These are phyloP conservation scores for Verticillium longisporum DNA, from an alignment of 2,329 filamentous ascomycete species.

Conservation along the genomic window DNA sequence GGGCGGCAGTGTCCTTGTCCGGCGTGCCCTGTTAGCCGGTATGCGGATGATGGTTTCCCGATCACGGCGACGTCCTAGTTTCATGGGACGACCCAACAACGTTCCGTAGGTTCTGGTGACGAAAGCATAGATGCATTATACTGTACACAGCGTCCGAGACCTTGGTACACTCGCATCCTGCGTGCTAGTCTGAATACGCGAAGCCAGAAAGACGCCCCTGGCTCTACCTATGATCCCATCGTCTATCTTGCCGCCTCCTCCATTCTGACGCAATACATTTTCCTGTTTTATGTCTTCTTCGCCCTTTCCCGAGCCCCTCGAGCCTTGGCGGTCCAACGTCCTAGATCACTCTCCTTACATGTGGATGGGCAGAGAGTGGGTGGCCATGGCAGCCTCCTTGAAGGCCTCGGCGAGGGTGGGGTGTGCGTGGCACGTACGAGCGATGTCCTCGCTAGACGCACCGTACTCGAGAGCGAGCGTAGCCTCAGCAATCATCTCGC, in stretches of 20 bases:
- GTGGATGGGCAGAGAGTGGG: constrained; percentile 92
- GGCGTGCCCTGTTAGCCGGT: not conserved
- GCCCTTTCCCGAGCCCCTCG: not conserved
- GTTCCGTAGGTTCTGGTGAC: not conserved
- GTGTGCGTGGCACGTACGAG: constrained; percentile 92
- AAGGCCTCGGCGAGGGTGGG: constrained; percentile 95
- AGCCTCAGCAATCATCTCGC: constrained; percentile 99
- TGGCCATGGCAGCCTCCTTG: constrained; percentile 99
- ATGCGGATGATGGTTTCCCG: not conserved
- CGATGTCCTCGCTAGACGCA: constrained; percentile 90
- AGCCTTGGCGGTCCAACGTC: not conserved
- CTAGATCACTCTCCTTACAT: constrained; percentile 51
- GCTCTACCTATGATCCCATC: not conserved
- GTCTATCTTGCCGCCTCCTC: not conserved
- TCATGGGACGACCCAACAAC: not conserved
- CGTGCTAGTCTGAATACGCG: not conserved
- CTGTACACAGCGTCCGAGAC: constrained; percentile 1
- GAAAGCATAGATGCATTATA: not conserved
- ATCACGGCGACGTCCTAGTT: not conserved
- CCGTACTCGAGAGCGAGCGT: constrained; percentile 95
- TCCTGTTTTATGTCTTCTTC: not conserved
- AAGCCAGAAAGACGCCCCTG: not conserved
- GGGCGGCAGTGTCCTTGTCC: not conserved
- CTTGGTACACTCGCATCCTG: not conserved
- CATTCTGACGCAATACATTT: not conserved